Percentiles rank a stretch among this genome's conserved stretches.
Conservation (phyloP, 2,329 filamentous ascomycete species). For the Clonostachys byssicola region DNA sequence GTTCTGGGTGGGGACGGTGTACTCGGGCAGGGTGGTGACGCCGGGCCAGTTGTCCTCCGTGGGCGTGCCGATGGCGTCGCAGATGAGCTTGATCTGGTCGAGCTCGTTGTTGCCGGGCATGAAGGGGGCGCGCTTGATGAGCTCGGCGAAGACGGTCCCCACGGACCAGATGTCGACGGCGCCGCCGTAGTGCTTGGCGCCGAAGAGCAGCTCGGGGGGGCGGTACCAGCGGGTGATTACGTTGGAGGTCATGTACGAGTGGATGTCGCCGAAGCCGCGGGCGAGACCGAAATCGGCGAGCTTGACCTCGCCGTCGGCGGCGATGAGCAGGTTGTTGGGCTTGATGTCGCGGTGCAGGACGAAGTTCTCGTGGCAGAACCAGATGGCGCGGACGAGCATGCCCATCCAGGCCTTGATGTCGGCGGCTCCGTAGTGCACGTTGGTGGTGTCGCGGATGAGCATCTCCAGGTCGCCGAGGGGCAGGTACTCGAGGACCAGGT, state of each 20-base stretch:
- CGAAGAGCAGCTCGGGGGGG: slow-evolving; percentile 89
- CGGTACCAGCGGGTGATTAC: slow-evolving; percentile 98
- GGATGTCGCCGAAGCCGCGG: slow-evolving; percentile 82
- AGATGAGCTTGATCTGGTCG: slow-evolving; percentile 81
- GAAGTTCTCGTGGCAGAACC: slow-evolving; percentile 95
- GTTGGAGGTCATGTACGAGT: slow-evolving; percentile 83
- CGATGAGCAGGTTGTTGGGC: slow-evolving; percentile 95
- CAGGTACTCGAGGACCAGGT: slow-evolving; percentile 90
- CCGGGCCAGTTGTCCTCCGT: slow-evolving; percentile 96
- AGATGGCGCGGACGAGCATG: slow-evolving; percentile 89
- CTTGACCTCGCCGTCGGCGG: slow-evolving; percentile 88
- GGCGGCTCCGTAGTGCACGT: slow-evolving; percentile 75
- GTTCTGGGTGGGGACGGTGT: slow-evolving; percentile 65
- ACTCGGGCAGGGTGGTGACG: slow-evolving; percentile 74
- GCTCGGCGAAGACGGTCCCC: slow-evolving; percentile 88
- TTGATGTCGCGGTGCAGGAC: slow-evolving; percentile 98
- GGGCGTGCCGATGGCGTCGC: slow-evolving; percentile 81
- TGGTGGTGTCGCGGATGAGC: slow-evolving; percentile 79
- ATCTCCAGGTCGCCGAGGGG: slow-evolving; percentile 93
- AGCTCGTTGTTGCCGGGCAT: slow-evolving; percentile 82
- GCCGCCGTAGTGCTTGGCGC: slow-evolving; percentile 82
- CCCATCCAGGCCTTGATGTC: slow-evolving; percentile 99
- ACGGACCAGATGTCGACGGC: slow-evolving; percentile 94
- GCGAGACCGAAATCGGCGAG: slow-evolving; percentile 97
- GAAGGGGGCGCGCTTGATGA: slow-evolving; percentile 78